phyloP scores from a whole-genome alignment of 768 basidiomycete genomes.

The Russula dissimulans region DNA sequence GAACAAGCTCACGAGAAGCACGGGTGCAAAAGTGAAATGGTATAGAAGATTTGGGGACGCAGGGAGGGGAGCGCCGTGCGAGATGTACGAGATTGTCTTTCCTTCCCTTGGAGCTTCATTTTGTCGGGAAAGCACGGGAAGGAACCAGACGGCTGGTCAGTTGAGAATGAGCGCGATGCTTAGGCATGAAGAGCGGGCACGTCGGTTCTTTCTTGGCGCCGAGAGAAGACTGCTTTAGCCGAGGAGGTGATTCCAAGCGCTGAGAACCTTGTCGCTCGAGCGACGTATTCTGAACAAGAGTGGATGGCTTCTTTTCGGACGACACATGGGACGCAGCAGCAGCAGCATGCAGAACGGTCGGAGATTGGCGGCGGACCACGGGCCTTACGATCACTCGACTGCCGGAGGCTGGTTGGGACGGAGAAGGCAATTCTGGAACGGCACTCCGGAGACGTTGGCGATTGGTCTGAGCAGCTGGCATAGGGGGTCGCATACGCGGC shows the following conservation, averaged over 20 bases:
- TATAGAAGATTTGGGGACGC: neutral
- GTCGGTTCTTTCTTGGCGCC: conserved; percentile 54
- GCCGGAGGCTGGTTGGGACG: conserved; percentile 15
- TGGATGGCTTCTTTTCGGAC: neutral
- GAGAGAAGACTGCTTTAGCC: conserved; percentile 31
- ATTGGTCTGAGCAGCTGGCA: conserved; percentile 38
- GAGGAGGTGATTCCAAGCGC: conserved; percentile 21
- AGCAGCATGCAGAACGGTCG: neutral
- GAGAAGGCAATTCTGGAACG: conserved; percentile 23
- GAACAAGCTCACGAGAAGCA: conserved; percentile 7
- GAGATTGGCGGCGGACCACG: conserved; percentile 1
- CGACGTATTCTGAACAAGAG: neutral
- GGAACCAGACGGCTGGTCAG: conserved; percentile 18
- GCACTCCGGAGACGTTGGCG: conserved; percentile 24
- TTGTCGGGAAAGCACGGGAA: conserved; percentile 7
- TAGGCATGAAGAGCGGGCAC: conserved; percentile 61
- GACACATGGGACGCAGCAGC: conserved; percentile 20
- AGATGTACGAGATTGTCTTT: neutral
- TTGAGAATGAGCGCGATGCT: conserved; percentile 49
- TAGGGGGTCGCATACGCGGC: conserved; percentile 45
- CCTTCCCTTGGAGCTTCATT: neutral
- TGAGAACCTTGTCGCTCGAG: conserved; percentile 9
- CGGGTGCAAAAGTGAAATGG: conserved; percentile 15
- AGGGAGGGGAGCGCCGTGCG: neutral
- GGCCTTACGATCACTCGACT: conserved; percentile 13